These are phyloP conservation scores for Cryptococcus depauperatus DNA, from an alignment of 1,284 basidiomycete genomes.

Conservation along the genomic window DNA sequence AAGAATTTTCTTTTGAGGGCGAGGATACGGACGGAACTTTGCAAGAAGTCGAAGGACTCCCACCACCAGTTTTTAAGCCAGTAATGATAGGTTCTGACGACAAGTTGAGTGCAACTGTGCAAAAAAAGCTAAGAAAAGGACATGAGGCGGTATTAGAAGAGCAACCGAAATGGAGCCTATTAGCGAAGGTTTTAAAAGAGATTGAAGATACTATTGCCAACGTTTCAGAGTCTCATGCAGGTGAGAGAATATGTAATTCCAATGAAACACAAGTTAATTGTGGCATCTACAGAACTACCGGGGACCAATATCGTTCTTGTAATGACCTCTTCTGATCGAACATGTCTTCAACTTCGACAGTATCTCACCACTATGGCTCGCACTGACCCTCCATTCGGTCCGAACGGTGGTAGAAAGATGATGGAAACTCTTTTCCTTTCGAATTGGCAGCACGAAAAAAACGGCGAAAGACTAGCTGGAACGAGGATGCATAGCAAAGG, in stretches of 20 bases:
- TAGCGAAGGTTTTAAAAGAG: slow-evolving; percentile 80
- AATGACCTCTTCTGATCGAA: slow-evolving; percentile 77
- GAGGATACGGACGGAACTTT: slow-evolving; percentile 45
- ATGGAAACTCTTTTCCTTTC: slow-evolving; percentile 52
- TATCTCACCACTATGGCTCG: slow-evolving; percentile 63
- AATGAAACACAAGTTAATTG: not conserved
- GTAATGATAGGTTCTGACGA: slow-evolving; percentile 27
- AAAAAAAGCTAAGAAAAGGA: slow-evolving; percentile 62
- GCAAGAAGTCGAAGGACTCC: slow-evolving; percentile 52
- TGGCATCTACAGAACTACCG: slow-evolving; percentile 46
- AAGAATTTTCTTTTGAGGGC: slow-evolving; percentile 19
- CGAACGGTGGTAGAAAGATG: slow-evolving; percentile 56
- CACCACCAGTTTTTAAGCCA: slow-evolving; percentile 35
- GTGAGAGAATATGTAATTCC: slow-evolving; percentile 19
- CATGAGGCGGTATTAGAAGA: slow-evolving; percentile 87
- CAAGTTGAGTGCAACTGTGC: slow-evolving; percentile 26
- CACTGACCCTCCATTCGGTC: slow-evolving; percentile 49
- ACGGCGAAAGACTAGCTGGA: slow-evolving; percentile 30
- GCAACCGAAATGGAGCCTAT: slow-evolving; percentile 84
- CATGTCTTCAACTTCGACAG: slow-evolving; percentile 65
- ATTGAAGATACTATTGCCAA: slow-evolving; percentile 72
- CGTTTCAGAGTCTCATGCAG: slow-evolving; percentile 31
- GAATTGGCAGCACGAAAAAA: slow-evolving; percentile 44
- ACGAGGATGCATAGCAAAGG: slow-evolving; percentile 22
- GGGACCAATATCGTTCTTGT: slow-evolving; percentile 73